Conservation (phyloP, 768 basidiomycete species). For the Serendipita vermifera region DNA sequence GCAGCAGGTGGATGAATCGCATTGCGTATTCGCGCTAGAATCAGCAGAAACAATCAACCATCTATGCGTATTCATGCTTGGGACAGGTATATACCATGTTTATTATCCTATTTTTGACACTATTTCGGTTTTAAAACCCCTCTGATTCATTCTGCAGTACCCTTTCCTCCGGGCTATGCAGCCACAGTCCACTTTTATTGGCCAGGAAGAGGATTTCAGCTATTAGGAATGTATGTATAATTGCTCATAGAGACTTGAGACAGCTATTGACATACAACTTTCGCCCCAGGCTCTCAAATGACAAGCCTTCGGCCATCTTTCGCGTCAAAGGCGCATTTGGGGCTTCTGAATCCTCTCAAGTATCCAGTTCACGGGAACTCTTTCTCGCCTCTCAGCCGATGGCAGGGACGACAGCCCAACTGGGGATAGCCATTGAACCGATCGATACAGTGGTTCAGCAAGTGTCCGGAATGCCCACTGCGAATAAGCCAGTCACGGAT, state of each 20-base stretch:
- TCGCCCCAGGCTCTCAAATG: conserved; percentile 61
- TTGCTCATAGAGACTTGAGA: conserved; percentile 1
- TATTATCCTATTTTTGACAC: neutral
- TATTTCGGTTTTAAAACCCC: conserved; percentile 3
- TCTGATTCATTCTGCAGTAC: conserved; percentile 43
- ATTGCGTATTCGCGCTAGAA: conserved; percentile 64
- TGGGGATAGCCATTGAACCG: conserved; percentile 74
- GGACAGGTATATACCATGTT: conserved; percentile 39
- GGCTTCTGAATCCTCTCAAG: conserved; percentile 21
- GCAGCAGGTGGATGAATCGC: conserved; percentile 70
- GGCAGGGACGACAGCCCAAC: conserved; percentile 42
- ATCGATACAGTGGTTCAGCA: conserved; percentile 48
- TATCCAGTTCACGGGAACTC: conserved; percentile 17
- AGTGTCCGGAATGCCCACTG: conserved; percentile 34
- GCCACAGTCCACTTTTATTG: conserved; percentile 76
- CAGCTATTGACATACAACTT: neutral
- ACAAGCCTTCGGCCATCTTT: conserved; percentile 82
- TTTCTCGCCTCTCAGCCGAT: neutral
- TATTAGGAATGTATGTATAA: conserved; percentile 62
- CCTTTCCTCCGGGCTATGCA: conserved; percentile 73
- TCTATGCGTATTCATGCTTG: conserved; percentile 70
- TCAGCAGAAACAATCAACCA: conserved; percentile 68
- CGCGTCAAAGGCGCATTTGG: conserved; percentile 57
- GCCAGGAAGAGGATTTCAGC: conserved; percentile 77
- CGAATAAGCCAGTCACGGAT: conserved; percentile 25